These are phyloP conservation scores for Ustilago curta DNA, from an alignment of 1,284 basidiomycete genomes.

Conservation along the genomic window DNA sequence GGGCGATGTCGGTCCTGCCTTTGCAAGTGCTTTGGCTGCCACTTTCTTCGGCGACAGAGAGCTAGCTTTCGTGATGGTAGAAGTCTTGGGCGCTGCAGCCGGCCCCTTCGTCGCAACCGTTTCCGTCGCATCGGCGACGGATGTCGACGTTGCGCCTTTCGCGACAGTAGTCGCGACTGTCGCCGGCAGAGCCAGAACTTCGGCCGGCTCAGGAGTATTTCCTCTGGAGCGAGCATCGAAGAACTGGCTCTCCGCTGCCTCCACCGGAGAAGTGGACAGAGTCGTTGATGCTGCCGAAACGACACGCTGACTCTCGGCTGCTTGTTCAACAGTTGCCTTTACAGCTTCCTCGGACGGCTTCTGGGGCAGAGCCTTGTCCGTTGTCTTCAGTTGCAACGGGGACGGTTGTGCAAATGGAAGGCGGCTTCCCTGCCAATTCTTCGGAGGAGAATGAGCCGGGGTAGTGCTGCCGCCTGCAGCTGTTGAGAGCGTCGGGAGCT, in stretches of 20 bases:
- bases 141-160: slow-evolving; percentile 3
- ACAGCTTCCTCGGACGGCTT: slow-evolving; percentile 28
- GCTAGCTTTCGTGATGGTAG: slow-evolving; percentile 20
- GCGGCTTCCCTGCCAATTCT: slow-evolving; percentile 37
- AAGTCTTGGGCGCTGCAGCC: slow-evolving; percentile 11
- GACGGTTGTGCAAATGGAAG: slow-evolving; percentile 35
- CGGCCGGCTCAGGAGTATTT: slow-evolving; percentile 28
- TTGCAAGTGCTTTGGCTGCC: slow-evolving; percentile 38
- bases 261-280: slow-evolving; percentile 22
- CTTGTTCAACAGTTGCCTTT: background rate
- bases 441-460: slow-evolving; percentile 47
- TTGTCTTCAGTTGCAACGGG: slow-evolving; percentile 16
- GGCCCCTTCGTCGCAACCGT: slow-evolving; percentile 7
- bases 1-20: slow-evolving; percentile 41
- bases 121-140: background rate
- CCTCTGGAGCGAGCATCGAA: slow-evolving; percentile 46
- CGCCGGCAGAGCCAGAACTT: slow-evolving; percentile 6
- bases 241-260: slow-evolving; percentile 34
- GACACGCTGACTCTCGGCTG: slow-evolving; percentile 13
- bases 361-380: slow-evolving; percentile 29
- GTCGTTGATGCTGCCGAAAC: slow-evolving; percentile 29
- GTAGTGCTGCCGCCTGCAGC: slow-evolving; percentile 37
- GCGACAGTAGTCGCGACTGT: background rate
- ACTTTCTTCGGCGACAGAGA: slow-evolving; percentile 49
- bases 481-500: slow-evolving; percentile 38